A percentile compares a stretch with the other conserved stretches of the same genome.
phyloP scores from a whole-genome alignment of 768 basidiomycete species.

The Suillus brevipes region DNA sequence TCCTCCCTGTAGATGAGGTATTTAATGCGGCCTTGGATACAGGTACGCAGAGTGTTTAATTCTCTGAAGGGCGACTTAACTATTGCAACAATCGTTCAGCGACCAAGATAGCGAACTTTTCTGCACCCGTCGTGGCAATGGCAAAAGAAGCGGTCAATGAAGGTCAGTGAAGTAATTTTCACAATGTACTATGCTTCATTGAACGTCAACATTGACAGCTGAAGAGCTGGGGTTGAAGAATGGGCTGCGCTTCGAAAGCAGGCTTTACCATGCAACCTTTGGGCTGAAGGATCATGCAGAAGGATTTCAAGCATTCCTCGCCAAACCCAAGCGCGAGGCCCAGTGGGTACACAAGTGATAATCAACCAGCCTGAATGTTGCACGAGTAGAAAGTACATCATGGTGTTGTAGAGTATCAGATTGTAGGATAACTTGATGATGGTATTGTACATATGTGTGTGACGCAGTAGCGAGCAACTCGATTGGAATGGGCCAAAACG shows the following conservation, averaged over 20 bases:
- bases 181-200: neutral
- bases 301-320: conserved; percentile 50
- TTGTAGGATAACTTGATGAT: neutral
- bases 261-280: conserved; percentile 52
- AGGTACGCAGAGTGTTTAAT: conserved; percentile 17
- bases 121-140: conserved; percentile 32
- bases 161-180: conserved; percentile 27
- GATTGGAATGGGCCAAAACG: neutral
- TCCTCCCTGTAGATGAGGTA: conserved; percentile 41
- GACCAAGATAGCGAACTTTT: conserved; percentile 33
- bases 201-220: conserved; percentile 28
- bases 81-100: conserved; percentile 15
- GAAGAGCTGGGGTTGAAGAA: conserved; percentile 46
- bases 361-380: neutral
- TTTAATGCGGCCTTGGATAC: conserved; percentile 46
- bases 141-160: conserved; percentile 55
- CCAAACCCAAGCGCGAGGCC: conserved; percentile 42
- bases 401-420: neutral
- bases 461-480: neutral
- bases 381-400: neutral
- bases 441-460: conserved; percentile 8
- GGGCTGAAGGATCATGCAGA: conserved; percentile 48
- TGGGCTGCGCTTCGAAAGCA: conserved; percentile 47
- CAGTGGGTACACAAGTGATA: conserved; percentile 41
- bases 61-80: neutral